phyloP scores from a whole-genome alignment of 2,329 filamentous ascomycete species.

The Fusarium nematophilum region DNA sequence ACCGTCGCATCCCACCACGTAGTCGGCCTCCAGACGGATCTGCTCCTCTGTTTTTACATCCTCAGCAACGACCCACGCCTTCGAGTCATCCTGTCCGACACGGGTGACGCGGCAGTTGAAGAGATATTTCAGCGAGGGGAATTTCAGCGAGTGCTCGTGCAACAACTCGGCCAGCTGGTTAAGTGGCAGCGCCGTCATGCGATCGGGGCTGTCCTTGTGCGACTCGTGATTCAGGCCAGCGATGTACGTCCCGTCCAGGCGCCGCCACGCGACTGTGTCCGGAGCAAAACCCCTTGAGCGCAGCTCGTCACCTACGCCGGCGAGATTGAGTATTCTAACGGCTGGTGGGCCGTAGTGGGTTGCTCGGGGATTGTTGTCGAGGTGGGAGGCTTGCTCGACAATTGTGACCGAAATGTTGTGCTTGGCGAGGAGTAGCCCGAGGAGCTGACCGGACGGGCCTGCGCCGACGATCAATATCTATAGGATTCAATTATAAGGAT shows the following conservation, averaged over 20 bases:
- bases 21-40: constrained; percentile 57
- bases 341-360: constrained; percentile 22
- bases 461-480: constrained; percentile 28
- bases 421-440: constrained; percentile 15
- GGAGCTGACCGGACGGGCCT: constrained; percentile 14
- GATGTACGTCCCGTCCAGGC: constrained; percentile 7
- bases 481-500: too few species aligned
- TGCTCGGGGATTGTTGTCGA: constrained; percentile 23
- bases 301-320: constrained; percentile 16
- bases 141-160: neutral
- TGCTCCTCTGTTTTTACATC: constrained; percentile 50
- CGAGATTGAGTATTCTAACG: constrained; percentile 2
- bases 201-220: neutral
- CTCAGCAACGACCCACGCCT: constrained; percentile 56
- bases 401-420: constrained; percentile 4
- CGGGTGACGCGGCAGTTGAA: constrained; percentile 56
- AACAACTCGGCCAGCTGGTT: constrained; percentile 7
- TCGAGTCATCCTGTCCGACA: constrained; percentile 58
- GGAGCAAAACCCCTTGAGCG: constrained; percentile 13
- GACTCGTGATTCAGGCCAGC: neutral
- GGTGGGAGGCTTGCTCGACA: constrained; percentile 1
- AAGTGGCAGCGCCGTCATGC: constrained; percentile 11
- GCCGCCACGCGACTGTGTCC: constrained; percentile 10
- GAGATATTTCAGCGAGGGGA: neutral
- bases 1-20: constrained; percentile 68